phyloP scores from a whole-genome alignment of 2,329 filamentous ascomycete genomes.

The Alternaria tenuissima region DNA sequence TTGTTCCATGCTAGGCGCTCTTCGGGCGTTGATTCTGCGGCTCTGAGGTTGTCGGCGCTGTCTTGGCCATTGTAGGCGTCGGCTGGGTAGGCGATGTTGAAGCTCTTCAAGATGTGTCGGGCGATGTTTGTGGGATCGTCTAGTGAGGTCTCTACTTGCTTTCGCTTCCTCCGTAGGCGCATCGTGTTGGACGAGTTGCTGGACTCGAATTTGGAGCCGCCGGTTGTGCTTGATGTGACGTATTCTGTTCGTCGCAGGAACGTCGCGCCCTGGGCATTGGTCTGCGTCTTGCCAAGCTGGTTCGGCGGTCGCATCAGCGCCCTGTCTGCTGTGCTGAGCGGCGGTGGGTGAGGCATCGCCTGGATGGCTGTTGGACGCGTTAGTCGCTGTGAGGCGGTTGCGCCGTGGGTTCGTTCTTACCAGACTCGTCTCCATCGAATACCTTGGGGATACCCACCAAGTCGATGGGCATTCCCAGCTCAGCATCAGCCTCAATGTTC shows the following conservation, averaged over 20 bases:
- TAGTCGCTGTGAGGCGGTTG: slow-evolving; percentile 25
- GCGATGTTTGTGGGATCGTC: slow-evolving; percentile 70
- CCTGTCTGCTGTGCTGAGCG: slow-evolving; percentile 83
- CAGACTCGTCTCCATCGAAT: slow-evolving; percentile 93
- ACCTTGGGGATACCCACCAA: slow-evolving; percentile 93
- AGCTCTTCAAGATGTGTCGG: slow-evolving; percentile 68
- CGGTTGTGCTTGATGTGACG: slow-evolving; percentile 68
- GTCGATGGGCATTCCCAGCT: slow-evolving; percentile 97
- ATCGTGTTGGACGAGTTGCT: slow-evolving; percentile 59
- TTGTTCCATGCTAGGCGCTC: slow-evolving; percentile 67
- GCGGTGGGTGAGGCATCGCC: slow-evolving; percentile 73
- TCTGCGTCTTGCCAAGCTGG: slow-evolving; percentile 83
- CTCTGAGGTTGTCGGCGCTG: slow-evolving; percentile 62
- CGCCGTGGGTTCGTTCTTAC: slow-evolving; percentile 60
- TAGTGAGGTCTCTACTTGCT: slow-evolving; percentile 50
- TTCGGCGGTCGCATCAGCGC: slow-evolving; percentile 83
- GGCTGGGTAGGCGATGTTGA: slow-evolving; percentile 70
- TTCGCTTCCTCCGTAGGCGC: slow-evolving; percentile 51
- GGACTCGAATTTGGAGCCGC: slow-evolving; percentile 58
- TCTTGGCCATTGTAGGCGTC: slow-evolving; percentile 73
- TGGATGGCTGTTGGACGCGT: slow-evolving; percentile 72
- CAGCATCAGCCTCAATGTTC: slow-evolving; percentile 96
- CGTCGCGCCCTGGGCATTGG: slow-evolving; percentile 79
- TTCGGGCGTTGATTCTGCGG: slow-evolving; percentile 61
- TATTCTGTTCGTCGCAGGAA: slow-evolving; percentile 97